These are phyloP conservation scores for Cadophora malorum DNA, from an alignment of 2,329 filamentous ascomycete genomes.

Conservation along the genomic window DNA sequence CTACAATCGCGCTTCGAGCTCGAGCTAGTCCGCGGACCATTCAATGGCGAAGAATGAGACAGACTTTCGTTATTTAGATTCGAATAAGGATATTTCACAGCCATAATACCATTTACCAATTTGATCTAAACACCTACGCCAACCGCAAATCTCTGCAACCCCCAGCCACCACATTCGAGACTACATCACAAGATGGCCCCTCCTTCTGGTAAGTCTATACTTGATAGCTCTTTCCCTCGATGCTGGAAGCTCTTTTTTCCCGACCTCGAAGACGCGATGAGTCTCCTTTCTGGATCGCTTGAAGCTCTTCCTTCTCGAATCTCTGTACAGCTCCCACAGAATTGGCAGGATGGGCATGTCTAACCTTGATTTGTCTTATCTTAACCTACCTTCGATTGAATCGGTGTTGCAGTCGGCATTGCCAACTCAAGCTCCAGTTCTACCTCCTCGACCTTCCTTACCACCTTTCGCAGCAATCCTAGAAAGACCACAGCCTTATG, in stretches of 20 bases:
- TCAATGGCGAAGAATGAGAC: conserved; percentile 7
- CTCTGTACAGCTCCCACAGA: not conserved
- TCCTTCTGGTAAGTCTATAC: conserved; percentile 37
- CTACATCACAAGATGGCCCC: conserved; percentile 35
- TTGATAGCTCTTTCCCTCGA: conserved; percentile 8
- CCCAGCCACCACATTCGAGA: not conserved
- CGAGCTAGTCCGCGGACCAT: not conserved
- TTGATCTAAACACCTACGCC: not conserved
- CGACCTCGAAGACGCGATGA: not conserved
- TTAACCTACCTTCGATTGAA: not conserved
- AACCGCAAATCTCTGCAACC: not conserved
- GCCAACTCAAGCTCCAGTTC: not conserved
- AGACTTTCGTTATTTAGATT: not conserved
- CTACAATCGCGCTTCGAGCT: not conserved
- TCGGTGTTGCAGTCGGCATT: not conserved
- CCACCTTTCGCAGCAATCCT: not conserved
- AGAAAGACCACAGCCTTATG: not conserved
- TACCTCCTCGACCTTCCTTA: not conserved
- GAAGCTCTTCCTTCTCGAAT: not conserved
- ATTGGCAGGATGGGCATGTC: not conserved
- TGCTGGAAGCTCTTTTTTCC: conserved; percentile 14
- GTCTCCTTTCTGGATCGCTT: not conserved
- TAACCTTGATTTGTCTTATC: not conserved
- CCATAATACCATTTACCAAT: not conserved
- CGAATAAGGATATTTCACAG: not conserved